Base-by-base conservation (phyloP, 768 basidiomycete species). In the Multifurca ochricompacta region DNA sequence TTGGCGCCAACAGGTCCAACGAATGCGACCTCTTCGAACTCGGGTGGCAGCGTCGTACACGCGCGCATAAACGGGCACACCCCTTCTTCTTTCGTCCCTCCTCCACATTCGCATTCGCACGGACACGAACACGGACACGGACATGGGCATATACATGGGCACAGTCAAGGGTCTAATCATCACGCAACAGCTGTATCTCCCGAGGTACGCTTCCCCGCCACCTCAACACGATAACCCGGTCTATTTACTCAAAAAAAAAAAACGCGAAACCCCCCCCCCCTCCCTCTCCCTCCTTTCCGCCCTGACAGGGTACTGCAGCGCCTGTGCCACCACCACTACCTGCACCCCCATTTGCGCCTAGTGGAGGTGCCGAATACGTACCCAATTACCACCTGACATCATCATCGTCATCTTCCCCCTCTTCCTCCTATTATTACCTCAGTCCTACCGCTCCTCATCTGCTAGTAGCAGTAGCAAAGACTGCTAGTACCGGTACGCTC, bases 21-120 rank as follows among this genome's bases (percentile, higher is more conserved):
- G 36, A 32, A 25, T 34, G 16, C 23, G n/a, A n/a, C n/a, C n/a
- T n/a, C n/a, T n/a, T n/a, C n/a, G n/a, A n/a, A n/a, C n/a, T n/a
- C n/a, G n/a, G n/a, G n/a, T n/a, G n/a, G n/a, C n/a, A n/a, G n/a
- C 4, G 21, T 14, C 21, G 3, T 21, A 3, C 46, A 48, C 19
- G 37, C 46, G 3, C 46, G 48, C 18, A 42, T 36, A 28, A 44
- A 55, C 35, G 54, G 54, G 6, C 53, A 54, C 16, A 25, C 32
- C 3, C 1, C 34, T 3, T 21, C 48, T 25, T 3, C 21, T 18
- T 1, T n/a, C n/a, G n/a, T 13, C 3, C 40, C 11, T 21, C 9
- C 40, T 14, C 3, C 23, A 1, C 51, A 16, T n/a, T n/a, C 47
- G 3, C 46, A 35, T 25, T 23, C 30, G 6, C 39, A 41, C 49